A percentile compares a stretch with the other conserved stretches of the same genome.
These are phyloP conservation scores for Durusdinium trenchii DNA, from an alignment of 73 alveolate genomes.

Conservation along the genomic window DNA sequence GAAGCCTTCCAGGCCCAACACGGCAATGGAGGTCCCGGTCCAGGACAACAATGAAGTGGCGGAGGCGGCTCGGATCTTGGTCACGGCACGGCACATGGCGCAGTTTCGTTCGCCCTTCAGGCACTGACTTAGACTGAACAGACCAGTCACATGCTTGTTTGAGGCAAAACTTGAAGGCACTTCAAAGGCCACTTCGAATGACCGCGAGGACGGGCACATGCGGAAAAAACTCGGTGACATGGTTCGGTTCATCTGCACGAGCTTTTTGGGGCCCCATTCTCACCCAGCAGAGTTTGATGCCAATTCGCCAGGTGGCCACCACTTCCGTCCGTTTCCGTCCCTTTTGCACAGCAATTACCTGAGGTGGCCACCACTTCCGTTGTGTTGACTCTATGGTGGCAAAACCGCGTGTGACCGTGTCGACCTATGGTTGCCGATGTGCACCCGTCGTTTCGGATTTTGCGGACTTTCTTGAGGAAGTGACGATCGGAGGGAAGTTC, in stretches of 20 bases:
- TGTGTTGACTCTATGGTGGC: background rate
- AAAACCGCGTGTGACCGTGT: background rate
- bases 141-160: background rate
- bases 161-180: constrained; percentile 39
- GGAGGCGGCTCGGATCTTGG: background rate
- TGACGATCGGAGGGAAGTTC: constrained; percentile 66
- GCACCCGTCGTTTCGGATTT: background rate
- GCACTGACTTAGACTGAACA: background rate
- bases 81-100: background rate
- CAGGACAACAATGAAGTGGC: background rate
- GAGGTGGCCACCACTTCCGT: background rate
- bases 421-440: too few species aligned
- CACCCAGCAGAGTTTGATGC: background rate
- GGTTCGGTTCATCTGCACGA: too few species aligned
- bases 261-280: too few species aligned
- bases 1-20: too few species aligned
- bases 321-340: background rate
- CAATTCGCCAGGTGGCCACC: background rate
- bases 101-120: background rate
- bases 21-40: background rate
- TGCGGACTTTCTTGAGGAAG: background rate
- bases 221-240: background rate
- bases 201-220: background rate
- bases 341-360: background rate
- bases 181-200: constrained; percentile 1